A percentile compares a stretch with the other conserved stretches of the same genome.
phyloP scores from a whole-genome alignment of 805 yeast species.

The Sugiyamaella lignohabitans region DNA sequence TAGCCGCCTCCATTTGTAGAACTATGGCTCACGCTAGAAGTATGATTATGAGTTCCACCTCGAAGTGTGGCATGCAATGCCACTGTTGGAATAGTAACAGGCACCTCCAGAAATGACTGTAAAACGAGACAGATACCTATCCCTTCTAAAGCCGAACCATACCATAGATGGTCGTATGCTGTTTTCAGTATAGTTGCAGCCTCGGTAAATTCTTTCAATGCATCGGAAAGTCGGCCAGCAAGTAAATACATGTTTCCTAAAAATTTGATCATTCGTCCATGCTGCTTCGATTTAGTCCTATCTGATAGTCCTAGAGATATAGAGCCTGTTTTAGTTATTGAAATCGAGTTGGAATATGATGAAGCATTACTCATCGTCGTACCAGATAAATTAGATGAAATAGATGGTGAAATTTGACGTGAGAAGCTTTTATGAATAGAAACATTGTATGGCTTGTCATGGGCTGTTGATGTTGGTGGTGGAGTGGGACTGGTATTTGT shows the following conservation, averaged over 20 bases:
- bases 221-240: conserved; percentile 71
- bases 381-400: neutral
- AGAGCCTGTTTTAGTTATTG: conserved; percentile 27
- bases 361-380: neutral
- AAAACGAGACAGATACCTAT: conserved; percentile 60
- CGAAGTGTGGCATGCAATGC: conserved; percentile 14
- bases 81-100: conserved; percentile 35
- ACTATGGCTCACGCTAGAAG: neutral
- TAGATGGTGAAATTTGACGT: conserved; percentile 2
- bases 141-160: conserved; percentile 82
- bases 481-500: no score
- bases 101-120: conserved; percentile 48
- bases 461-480: conserved; percentile 6
- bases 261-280: conserved; percentile 70
- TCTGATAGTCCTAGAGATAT: conserved; percentile 32
- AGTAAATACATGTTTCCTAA: conserved; percentile 70
- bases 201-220: conserved; percentile 68
- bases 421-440: conserved; percentile 4
- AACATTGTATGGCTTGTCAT: conserved; percentile 13
- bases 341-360: conserved; percentile 2
- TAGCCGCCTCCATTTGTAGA: neutral
- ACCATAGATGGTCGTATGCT: conserved; percentile 76
- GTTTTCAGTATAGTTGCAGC: conserved; percentile 54
- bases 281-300: conserved; percentile 41
- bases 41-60: neutral